A percentile compares a stretch with the other conserved stretches of the same genome.
Conservation (phyloP, 768 basidiomycete species). For the Lentinula boryana region DNA sequence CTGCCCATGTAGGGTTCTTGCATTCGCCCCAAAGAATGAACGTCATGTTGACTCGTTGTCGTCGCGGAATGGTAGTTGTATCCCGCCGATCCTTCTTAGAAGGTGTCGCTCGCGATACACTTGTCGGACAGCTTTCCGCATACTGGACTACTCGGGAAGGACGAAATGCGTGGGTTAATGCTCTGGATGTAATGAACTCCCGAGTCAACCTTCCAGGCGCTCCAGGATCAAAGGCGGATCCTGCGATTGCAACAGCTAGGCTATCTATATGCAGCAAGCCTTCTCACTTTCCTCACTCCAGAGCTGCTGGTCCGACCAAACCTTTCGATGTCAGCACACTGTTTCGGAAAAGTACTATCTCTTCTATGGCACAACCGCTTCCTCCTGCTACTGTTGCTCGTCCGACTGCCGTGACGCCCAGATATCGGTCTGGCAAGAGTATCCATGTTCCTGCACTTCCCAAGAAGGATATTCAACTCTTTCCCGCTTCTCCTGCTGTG, state of each 20-base stretch:
- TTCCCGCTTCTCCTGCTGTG: no score
- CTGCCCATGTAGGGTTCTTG: constrained; percentile 39
- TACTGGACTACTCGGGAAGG: constrained; percentile 16
- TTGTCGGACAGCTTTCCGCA: constrained; percentile 32
- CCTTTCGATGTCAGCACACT: background rate
- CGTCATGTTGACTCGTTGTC: constrained; percentile 47
- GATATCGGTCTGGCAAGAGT: no score
- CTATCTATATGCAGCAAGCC: background rate
- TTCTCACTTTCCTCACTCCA: background rate
- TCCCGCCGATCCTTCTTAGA: constrained; percentile 35
- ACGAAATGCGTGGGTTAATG: constrained; percentile 22
- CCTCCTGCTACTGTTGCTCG: no score
- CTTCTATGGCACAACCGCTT: no score
- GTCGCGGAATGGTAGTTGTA: constrained; percentile 41
- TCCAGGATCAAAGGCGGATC: background rate
- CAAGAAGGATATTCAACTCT: no score
- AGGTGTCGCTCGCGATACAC: constrained; percentile 25
- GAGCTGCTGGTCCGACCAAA: background rate
- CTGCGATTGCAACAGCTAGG: background rate
- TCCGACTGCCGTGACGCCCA: no score
- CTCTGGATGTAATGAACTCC: constrained; percentile 21
- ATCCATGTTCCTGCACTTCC: no score
- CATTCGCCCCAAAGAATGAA: constrained; percentile 39
- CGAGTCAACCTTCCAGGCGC: constrained; percentile 26
- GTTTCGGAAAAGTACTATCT: background rate